Percentiles rank a stretch among this genome's conserved stretches.
Evolutionary conservation across 495 filamentous ascomycete genomes (phyloP).

Genomic region (Hypoxylon lienhwacheense): DNA sequence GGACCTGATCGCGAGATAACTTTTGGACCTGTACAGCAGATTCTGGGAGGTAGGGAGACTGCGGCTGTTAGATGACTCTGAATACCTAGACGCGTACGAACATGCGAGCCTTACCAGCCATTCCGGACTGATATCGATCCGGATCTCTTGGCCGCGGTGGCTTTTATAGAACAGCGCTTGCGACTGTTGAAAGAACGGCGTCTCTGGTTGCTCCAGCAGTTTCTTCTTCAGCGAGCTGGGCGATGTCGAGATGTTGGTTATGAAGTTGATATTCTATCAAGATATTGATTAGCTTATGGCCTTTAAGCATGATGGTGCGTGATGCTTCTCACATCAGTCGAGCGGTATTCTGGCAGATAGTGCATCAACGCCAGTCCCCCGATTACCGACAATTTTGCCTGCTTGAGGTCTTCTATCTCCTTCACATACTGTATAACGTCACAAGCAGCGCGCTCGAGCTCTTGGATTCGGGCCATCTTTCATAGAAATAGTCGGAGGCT

Average conservation of each 20-base stretch:
- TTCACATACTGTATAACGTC: slow-evolving; percentile 36
- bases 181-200: slow-evolving; percentile 28
- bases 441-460: slow-evolving; percentile 32
- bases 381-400: slow-evolving; percentile 28
- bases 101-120: slow-evolving; percentile 29
- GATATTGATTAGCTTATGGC: slow-evolving; percentile 3
- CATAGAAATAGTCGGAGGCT: neutral
- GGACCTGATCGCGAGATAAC: slow-evolving; percentile 18
- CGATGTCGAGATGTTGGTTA: slow-evolving; percentile 27
- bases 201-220: slow-evolving; percentile 24
- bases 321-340: slow-evolving; percentile 26
- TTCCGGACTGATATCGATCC: slow-evolving; percentile 24
- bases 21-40: slow-evolving; percentile 23
- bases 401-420: slow-evolving; percentile 33
- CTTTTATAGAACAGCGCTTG: slow-evolving; percentile 24
- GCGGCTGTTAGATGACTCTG: slow-evolving; percentile 1
- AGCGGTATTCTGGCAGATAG: slow-evolving; percentile 32
- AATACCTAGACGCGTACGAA: neutral
- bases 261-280: slow-evolving; percentile 33
- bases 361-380: slow-evolving; percentile 33
- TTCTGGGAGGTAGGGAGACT: slow-evolving; percentile 32
- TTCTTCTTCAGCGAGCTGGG: slow-evolving; percentile 25
- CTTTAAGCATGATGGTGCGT: neutral
- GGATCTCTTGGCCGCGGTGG: slow-evolving; percentile 20
- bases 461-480: slow-evolving; percentile 17